Evolutionary conservation across 2,329 filamentous ascomycete genomes (phyloP).

Genomic region (Lasiodiplodia sp.): DNA sequence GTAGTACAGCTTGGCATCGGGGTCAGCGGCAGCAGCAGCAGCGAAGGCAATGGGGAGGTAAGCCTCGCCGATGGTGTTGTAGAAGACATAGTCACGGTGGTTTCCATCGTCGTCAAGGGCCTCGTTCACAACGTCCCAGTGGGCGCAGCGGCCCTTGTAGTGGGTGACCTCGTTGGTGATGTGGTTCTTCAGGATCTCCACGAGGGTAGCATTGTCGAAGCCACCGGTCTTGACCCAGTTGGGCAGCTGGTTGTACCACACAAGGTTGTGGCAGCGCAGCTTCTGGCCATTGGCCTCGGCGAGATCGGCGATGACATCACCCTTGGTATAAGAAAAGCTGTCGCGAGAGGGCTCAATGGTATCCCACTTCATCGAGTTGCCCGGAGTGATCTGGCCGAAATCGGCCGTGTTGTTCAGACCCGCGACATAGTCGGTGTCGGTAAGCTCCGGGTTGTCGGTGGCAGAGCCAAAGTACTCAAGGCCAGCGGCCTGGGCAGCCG

Average conservation of each 20-base stretch:
- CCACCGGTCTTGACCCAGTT: slow-evolving; percentile 47
- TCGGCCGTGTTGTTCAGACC: slow-evolving; percentile 37
- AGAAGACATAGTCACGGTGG: slow-evolving; percentile 63
- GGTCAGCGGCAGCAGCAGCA: slow-evolving; percentile 61
- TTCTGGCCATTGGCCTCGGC: slow-evolving; percentile 46
- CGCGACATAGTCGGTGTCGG: slow-evolving; percentile 34
- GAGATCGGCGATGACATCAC: slow-evolving; percentile 46
- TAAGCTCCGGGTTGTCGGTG: slow-evolving; percentile 38
- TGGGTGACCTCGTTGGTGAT: slow-evolving; percentile 49
- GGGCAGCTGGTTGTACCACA: slow-evolving; percentile 53
- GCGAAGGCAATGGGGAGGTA: slow-evolving; percentile 67
- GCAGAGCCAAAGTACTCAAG: slow-evolving; percentile 40
- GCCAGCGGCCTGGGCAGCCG: slow-evolving; percentile 36
- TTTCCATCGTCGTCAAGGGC: slow-evolving; percentile 63
- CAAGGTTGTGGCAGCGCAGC: slow-evolving; percentile 51
- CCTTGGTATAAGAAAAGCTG: slow-evolving; percentile 45
- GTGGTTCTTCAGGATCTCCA: slow-evolving; percentile 51
- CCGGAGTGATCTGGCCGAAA: slow-evolving; percentile 39
- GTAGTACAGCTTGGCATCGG: slow-evolving; percentile 66
- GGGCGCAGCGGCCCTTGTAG: slow-evolving; percentile 56
- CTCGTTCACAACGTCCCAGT: slow-evolving; percentile 74
- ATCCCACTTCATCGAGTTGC: slow-evolving; percentile 45
- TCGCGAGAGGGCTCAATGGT: slow-evolving; percentile 46
- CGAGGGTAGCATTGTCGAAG: slow-evolving; percentile 50
- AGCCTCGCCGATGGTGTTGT: slow-evolving; percentile 31